These are phyloP conservation scores for Peniophora sp. DNA, from an alignment of 1,284 basidiomycete genomes.

Conservation along the genomic window DNA sequence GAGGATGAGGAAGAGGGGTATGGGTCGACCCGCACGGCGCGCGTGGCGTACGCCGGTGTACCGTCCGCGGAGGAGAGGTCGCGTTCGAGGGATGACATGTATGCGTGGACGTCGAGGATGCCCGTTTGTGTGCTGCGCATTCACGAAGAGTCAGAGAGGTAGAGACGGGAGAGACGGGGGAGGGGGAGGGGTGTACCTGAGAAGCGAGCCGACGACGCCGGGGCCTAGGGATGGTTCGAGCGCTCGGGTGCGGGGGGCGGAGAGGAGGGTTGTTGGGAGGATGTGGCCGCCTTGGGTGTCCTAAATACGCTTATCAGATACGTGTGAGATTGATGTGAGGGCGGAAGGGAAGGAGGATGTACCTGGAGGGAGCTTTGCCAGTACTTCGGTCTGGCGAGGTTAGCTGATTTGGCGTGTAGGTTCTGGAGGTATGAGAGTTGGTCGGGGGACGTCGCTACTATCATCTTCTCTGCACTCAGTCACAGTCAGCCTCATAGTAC, in stretches of 20 bases:
- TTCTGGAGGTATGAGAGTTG: constrained; percentile 67
- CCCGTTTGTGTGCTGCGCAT: constrained; percentile 64
- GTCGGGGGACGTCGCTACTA: constrained; percentile 16
- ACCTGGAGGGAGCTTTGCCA: constrained; percentile 10
- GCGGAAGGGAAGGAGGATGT: too few relatives aligned
- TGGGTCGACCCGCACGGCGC: constrained; percentile 84
- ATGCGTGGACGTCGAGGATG: constrained; percentile 81
- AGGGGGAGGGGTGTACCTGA: constrained; percentile 31
- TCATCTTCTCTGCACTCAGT: too few relatives aligned
- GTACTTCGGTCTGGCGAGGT: constrained; percentile 34
- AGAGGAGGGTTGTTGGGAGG: constrained; percentile 65
- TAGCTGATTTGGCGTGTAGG: constrained; percentile 58
- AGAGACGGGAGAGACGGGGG: too few relatives aligned
- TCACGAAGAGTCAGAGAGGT: too few relatives aligned
- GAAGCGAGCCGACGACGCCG: constrained; percentile 67
- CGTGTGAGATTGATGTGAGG: too few relatives aligned
- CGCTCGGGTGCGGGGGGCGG: constrained; percentile 61
- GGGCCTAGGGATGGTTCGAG: constrained; percentile 79
- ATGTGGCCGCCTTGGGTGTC: constrained; percentile 15
- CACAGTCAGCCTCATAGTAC: too few relatives aligned
- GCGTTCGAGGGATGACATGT: constrained; percentile 74
- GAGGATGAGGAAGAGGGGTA: too few relatives aligned
- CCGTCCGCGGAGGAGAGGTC: constrained; percentile 72
- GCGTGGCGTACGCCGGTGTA: constrained; percentile 76
- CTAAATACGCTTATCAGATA: too few relatives aligned